Percentiles rank a stretch among this genome's conserved stretches.
Conservation (phyloP, 805 yeast genomes). For the Yarrowia divulgata region DNA sequence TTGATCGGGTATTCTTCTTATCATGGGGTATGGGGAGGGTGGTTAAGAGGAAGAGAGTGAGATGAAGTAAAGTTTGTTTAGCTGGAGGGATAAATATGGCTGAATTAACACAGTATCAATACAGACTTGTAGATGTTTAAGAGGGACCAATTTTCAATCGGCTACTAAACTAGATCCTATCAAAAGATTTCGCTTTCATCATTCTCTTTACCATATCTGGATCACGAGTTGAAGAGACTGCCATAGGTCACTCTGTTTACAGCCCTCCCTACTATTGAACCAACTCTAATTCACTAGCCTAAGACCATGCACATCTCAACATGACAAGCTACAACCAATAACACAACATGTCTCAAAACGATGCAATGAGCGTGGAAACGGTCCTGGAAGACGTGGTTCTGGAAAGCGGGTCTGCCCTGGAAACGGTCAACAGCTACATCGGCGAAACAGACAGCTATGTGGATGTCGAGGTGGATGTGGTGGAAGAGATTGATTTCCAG, state of each 20-base stretch:
- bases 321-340: neutral
- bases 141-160: neutral
- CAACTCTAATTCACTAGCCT: neutral
- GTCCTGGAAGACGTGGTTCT: neutral
- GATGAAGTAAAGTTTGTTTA: neutral
- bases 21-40: slow-evolving; percentile 15
- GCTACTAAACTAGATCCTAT: neutral
- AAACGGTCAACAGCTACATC: neutral
- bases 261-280: neutral
- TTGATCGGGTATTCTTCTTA: slow-evolving; percentile 24
- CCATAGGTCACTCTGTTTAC: neutral
- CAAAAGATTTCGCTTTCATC: neutral
- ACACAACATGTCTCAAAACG: slow-evolving; percentile 13
- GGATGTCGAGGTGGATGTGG: neutral
- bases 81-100: neutral
- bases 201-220: neutral
- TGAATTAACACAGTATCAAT: neutral
- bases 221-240: neutral
- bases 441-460: neutral
- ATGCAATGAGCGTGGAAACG: neutral
- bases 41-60: neutral
- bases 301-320: no score
- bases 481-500: neutral
- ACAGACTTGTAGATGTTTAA: neutral
- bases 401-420: neutral